These are phyloP conservation scores for Albugo candida DNA, from an alignment of 352 stramenopile species.

Conservation along the genomic window DNA sequence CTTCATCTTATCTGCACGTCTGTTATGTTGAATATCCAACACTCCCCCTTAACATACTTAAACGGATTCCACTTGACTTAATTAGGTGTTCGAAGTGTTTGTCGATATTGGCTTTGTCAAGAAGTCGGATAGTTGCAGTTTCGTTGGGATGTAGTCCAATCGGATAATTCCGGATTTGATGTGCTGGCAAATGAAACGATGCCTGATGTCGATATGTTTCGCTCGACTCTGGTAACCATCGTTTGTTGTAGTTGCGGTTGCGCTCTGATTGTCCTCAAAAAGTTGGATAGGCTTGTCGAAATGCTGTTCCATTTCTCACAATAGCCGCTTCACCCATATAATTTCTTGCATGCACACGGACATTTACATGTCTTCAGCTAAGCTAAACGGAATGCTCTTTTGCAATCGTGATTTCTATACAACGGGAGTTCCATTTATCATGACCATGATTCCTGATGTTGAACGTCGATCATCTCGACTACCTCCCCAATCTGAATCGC, in stretches of 20 bases:
- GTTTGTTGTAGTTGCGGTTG: conserved; percentile 5
- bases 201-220: conserved; percentile 5
- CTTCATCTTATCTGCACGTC: too few relatives aligned
- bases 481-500: background rate
- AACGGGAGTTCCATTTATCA: background rate
- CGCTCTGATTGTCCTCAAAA: conserved; percentile 7
- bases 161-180: too few relatives aligned
- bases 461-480: background rate
- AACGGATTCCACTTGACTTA: too few relatives aligned
- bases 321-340: background rate
- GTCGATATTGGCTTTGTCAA: background rate
- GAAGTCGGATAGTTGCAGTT: too few relatives aligned
- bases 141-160: too few relatives aligned
- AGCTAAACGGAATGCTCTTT: background rate
- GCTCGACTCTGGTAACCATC: conserved; percentile 1
- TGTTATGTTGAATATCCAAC: too few relatives aligned
- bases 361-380: background rate
- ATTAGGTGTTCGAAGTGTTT: background rate
- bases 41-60: too few relatives aligned
- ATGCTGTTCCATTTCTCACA: background rate
- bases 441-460: background rate
- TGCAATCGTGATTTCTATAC: background rate
- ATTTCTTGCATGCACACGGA: background rate
- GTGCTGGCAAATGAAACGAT: too few relatives aligned
- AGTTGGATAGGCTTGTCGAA: background rate